Evolutionary conservation across 2,329 filamentous ascomycete species (phyloP).

Genomic region (Fusarium foetens): DNA sequence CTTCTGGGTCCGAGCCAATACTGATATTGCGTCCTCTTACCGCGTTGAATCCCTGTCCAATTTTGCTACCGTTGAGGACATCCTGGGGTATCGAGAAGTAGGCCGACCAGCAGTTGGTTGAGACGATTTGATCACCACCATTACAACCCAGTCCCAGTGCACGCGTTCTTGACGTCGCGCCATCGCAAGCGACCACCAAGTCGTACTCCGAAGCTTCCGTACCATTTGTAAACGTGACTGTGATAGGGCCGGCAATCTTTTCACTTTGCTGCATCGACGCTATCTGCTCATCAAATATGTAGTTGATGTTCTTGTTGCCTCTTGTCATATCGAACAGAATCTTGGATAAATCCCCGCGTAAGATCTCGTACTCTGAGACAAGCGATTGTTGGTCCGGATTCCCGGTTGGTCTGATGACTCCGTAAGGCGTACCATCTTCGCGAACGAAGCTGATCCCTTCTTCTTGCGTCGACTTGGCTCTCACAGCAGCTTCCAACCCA

Average conservation of each 20-base stretch:
- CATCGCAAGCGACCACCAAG: slow-evolving; percentile 15
- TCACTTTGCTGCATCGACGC: slow-evolving; percentile 8
- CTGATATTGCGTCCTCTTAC: slow-evolving; percentile 52
- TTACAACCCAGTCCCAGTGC: slow-evolving; percentile 5
- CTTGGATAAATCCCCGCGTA: slow-evolving; percentile 13
- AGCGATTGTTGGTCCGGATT: slow-evolving; percentile 21
- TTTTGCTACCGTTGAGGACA: slow-evolving; percentile 50
- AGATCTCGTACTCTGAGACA: slow-evolving; percentile 18
- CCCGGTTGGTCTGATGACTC: slow-evolving; percentile 10
- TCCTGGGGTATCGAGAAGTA: slow-evolving; percentile 55
- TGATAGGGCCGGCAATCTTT: not conserved
- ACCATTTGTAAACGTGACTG: slow-evolving; percentile 9
- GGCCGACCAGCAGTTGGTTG: slow-evolving; percentile 52
- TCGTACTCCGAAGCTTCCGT: slow-evolving; percentile 10
- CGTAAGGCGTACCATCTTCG: not conserved
- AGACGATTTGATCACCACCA: not conserved
- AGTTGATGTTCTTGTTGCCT: slow-evolving; percentile 10
- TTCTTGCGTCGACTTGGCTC: slow-evolving; percentile 9
- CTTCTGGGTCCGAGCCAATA: slow-evolving; percentile 48
- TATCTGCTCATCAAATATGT: slow-evolving; percentile 20
- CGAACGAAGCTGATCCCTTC: slow-evolving; percentile 18
- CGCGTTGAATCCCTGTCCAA: slow-evolving; percentile 52
- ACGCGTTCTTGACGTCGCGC: slow-evolving; percentile 11
- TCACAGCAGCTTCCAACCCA: slow-evolving; percentile 42
- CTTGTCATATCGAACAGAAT: slow-evolving; percentile 10